Evolutionary conservation across 352 stramenopile genomes (phyloP).

Genomic region (Phytophthora pistaciae): DNA sequence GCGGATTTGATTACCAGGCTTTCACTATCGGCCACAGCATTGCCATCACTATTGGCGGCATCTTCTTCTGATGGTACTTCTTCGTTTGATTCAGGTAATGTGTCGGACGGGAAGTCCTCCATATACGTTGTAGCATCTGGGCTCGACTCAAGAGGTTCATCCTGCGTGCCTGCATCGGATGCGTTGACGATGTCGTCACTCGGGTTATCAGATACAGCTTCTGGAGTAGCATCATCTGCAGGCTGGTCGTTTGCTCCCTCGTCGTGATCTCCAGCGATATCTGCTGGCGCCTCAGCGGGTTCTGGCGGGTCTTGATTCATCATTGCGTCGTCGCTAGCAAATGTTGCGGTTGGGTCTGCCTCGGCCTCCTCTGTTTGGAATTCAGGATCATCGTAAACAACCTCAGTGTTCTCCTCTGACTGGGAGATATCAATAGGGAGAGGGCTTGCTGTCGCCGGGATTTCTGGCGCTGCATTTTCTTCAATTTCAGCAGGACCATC

Average conservation of each 20-base stretch:
- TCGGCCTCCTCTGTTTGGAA: background rate
- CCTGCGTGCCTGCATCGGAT: background rate
- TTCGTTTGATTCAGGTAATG: conserved; percentile 2
- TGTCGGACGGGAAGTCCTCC: conserved; percentile 22
- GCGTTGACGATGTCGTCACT: background rate
- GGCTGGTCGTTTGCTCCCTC: background rate
- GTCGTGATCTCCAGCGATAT: background rate
- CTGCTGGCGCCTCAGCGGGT: background rate
- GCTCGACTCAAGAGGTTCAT: conserved; percentile 2
- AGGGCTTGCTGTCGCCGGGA: background rate
- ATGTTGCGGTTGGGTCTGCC: background rate
- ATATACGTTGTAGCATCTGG: conserved; percentile 11
- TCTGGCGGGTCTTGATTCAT: background rate
- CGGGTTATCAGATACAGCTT: background rate
- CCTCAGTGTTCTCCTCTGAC: background rate
- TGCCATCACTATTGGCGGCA: background rate
- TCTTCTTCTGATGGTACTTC: background rate
- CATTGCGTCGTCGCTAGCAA: background rate
- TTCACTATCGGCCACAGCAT: background rate
- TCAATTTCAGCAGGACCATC: background rate
- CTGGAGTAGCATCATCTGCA: background rate
- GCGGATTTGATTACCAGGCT: conserved; percentile 1
- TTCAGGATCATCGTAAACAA: background rate
- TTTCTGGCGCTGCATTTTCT: background rate
- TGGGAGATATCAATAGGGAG: background rate